phyloP scores from a whole-genome alignment of 179 eudicot genomes.

The Drosera spatulata region DNA sequence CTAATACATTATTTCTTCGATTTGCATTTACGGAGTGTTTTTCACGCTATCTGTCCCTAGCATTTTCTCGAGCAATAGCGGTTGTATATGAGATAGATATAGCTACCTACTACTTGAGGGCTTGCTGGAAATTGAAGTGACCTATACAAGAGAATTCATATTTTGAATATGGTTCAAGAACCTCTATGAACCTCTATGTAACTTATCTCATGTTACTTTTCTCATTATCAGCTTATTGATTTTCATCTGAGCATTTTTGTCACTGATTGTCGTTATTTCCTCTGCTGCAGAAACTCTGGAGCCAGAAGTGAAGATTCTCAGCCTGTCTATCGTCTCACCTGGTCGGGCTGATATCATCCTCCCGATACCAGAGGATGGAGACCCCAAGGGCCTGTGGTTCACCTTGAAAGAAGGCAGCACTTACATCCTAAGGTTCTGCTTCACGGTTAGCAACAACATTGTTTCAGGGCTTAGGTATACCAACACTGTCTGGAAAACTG shows the following conservation, averaged over 20 bases:
- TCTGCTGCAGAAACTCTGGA: constrained; percentile 18
- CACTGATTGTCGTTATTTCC: neutral
- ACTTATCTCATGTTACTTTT: too few species aligned
- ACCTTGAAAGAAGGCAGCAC: constrained; percentile 21
- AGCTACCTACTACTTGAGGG: too few species aligned
- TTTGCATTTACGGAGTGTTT: neutral
- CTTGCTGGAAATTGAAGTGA: too few species aligned
- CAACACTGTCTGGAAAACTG: constrained; percentile 30
- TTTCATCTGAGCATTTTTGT: neutral
- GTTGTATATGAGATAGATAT: too few species aligned
- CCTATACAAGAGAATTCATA: too few species aligned
- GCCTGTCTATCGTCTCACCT: constrained; percentile 22
- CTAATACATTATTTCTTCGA: neutral
- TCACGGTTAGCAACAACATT: constrained; percentile 25
- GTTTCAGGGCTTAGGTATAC: constrained; percentile 31
- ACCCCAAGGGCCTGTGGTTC: constrained; percentile 28
- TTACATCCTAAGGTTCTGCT: constrained; percentile 14
- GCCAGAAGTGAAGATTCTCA: neutral
- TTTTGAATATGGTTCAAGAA: too few species aligned
- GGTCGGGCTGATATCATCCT: constrained; percentile 21
- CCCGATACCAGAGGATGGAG: constrained; percentile 17
- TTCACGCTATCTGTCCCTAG: neutral
- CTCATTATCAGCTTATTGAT: neutral
- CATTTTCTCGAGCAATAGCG: too few species aligned
- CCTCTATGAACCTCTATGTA: too few species aligned